Evolutionary conservation across 345 rosid species (phyloP).

Genomic region (Hypericum perforatum): DNA sequence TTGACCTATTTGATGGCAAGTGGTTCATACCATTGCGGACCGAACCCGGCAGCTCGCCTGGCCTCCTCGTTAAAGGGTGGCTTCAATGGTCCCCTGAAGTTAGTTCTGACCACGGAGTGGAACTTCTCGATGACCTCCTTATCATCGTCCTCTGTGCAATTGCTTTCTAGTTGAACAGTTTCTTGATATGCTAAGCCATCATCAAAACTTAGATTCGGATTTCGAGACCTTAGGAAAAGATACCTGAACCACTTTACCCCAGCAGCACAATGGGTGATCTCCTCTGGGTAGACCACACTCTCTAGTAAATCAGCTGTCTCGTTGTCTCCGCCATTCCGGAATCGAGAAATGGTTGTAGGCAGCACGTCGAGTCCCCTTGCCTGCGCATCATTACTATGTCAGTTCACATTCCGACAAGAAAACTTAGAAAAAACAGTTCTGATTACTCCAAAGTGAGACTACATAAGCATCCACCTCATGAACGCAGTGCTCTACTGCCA

Average conservation of each 20-base stretch:
- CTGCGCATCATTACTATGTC: slow-evolving; percentile 26
- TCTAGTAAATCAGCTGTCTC: slow-evolving; percentile 65
- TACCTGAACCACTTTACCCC: slow-evolving; percentile 86
- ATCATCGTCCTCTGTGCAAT: slow-evolving; percentile 16
- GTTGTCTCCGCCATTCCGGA: slow-evolving; percentile 72
- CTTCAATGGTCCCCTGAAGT: slow-evolving; percentile 91
- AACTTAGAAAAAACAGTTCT: not conserved
- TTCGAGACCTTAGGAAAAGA: slow-evolving; percentile 46
- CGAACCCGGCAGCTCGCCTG: slow-evolving; percentile 90
- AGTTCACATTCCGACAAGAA: slow-evolving; percentile 8
- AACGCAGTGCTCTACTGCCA: slow-evolving; percentile 85
- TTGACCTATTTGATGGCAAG: slow-evolving; percentile 49
- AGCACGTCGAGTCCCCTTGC: slow-evolving; percentile 92
- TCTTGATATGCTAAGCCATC: slow-evolving; percentile 12
- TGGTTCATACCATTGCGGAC: slow-evolving; percentile 79
- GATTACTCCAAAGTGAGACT: not conserved
- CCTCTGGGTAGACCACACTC: slow-evolving; percentile 74
- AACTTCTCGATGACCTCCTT: slow-evolving; percentile 55
- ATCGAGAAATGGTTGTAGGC: slow-evolving; percentile 74
- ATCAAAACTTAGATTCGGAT: slow-evolving; percentile 13
- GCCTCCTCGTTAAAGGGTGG: slow-evolving; percentile 85
- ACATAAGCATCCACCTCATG: slow-evolving; percentile 50
- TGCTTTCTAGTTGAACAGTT: slow-evolving; percentile 18
- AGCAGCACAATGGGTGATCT: slow-evolving; percentile 89
- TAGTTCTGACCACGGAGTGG: slow-evolving; percentile 48